These are phyloP conservation scores for Silene vulgaris DNA, from an alignment of 179 eudicot species.

Conservation along the genomic window DNA sequence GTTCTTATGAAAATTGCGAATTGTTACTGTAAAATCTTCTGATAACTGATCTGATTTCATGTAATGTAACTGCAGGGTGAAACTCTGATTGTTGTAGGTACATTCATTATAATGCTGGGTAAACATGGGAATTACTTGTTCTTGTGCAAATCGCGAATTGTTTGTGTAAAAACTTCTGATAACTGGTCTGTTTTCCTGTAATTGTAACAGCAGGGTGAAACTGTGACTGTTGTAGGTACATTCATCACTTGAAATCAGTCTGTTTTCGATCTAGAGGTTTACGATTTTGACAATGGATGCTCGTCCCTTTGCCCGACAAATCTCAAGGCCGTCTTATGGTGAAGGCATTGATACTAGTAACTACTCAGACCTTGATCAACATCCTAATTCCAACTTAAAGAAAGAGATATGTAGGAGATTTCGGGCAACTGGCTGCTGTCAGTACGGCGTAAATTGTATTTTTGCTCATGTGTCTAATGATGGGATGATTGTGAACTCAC, in stretches of 20 bases:
- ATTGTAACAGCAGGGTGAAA: background rate
- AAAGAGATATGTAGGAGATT: conserved; percentile 25
- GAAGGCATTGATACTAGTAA: no score
- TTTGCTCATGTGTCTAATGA: conserved; percentile 17
- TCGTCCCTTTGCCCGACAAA: background rate
- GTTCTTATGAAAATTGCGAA: no score
- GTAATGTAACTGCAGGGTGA: background rate
- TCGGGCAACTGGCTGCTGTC: conserved; percentile 10
- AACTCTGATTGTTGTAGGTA: conserved; percentile 20
- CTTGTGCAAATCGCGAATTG: no score
- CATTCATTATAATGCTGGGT: background rate
- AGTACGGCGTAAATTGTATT: conserved; percentile 15
- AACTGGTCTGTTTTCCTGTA: background rate
- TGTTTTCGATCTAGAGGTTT: background rate
- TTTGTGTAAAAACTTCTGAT: no score
- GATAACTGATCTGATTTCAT: background rate
- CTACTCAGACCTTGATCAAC: no score
- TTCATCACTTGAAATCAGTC: background rate
- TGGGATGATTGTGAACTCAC: background rate
- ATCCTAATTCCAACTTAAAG: background rate
- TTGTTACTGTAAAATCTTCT: no score
- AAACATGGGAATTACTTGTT: conserved; percentile 5
- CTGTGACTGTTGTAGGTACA: conserved; percentile 20
- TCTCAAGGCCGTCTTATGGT: no score
- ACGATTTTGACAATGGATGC: conserved; percentile 18